Evolutionary conservation across 176 grass and related monocot genomes (phyloP).

Genomic region (Alopecurus myosuroides): DNA sequence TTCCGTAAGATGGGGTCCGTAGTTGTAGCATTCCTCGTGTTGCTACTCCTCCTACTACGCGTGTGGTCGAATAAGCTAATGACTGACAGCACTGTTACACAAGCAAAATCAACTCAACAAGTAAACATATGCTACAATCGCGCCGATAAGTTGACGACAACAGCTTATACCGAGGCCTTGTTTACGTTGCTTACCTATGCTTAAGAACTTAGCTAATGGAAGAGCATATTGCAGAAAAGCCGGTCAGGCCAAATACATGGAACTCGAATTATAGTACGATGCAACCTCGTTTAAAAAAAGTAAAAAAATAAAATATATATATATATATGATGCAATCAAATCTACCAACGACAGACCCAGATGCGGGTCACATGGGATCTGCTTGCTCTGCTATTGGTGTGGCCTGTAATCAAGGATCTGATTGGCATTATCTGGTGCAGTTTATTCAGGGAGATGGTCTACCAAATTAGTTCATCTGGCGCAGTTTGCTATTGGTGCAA

Average conservation of each 20-base stretch:
- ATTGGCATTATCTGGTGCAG: not conserved
- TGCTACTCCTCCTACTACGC: too few relatives aligned
- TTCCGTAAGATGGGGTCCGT: too few relatives aligned
- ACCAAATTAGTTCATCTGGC: not conserved
- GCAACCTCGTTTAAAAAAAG: too few relatives aligned
- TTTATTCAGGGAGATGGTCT: not conserved
- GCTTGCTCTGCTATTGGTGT: not conserved
- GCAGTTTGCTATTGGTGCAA: too few relatives aligned
- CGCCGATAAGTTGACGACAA: not conserved
- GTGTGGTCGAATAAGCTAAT: not conserved
- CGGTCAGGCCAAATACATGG: not conserved
- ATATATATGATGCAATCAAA: conserved; percentile 4
- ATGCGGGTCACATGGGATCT: conserved; percentile 5
- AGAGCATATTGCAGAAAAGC: not conserved
- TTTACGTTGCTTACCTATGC: not conserved
- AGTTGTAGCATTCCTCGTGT: too few relatives aligned
- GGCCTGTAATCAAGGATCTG: not conserved
- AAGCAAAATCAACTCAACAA: not conserved
- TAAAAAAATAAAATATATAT: too few relatives aligned
- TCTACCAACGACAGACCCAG: not conserved
- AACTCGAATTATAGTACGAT: not conserved
- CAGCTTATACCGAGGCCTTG: not conserved
- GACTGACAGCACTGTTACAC: not conserved
- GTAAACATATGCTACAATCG: not conserved
- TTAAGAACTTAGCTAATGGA: not conserved